These are phyloP conservation scores for Rhynchosporium secalis DNA, from an alignment of 2,329 filamentous ascomycete genomes.

Conservation along the genomic window DNA sequence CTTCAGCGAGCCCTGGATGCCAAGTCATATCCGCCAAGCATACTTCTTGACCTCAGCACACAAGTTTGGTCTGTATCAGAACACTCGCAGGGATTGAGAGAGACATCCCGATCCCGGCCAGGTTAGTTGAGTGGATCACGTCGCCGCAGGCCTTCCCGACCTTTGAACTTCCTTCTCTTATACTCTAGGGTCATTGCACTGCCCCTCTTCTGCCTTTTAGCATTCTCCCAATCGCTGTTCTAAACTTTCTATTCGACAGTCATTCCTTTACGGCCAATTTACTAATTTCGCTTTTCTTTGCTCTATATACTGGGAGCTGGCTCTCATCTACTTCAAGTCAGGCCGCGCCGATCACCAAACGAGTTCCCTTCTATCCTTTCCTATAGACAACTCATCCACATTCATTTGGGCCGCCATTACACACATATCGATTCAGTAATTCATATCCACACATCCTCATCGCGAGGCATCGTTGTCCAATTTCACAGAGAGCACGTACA, in stretches of 20 bases:
- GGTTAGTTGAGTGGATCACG: conserved; percentile 32
- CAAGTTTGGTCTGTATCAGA: conserved; percentile 41
- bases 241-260: conserved; percentile 47
- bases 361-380: conserved; percentile 45
- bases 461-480: conserved; percentile 44
- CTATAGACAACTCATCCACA: conserved; percentile 46
- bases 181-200: conserved; percentile 51
- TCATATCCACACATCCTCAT: conserved; percentile 43
- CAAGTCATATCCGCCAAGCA: conserved; percentile 33
- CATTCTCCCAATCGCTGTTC: conserved; percentile 48
- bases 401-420: conserved; percentile 39
- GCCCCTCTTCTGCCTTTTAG: conserved; percentile 47
- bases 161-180: conserved; percentile 50
- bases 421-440: conserved; percentile 38
- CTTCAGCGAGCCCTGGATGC: conserved; percentile 16
- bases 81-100: conserved; percentile 35
- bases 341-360: conserved; percentile 43
- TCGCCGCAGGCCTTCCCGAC: conserved; percentile 41
- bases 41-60: conserved; percentile 35
- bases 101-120: conserved; percentile 39
- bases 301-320: conserved; percentile 57
- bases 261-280: conserved; percentile 49
- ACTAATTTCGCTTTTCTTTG: conserved; percentile 46
- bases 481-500: conserved; percentile 40
- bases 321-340: conserved; percentile 51